Percentiles rank a stretch among this genome's conserved stretches.
Conservation (phyloP, 352 stramenopile genomes). For the Globisporangium camurandrum region DNA sequence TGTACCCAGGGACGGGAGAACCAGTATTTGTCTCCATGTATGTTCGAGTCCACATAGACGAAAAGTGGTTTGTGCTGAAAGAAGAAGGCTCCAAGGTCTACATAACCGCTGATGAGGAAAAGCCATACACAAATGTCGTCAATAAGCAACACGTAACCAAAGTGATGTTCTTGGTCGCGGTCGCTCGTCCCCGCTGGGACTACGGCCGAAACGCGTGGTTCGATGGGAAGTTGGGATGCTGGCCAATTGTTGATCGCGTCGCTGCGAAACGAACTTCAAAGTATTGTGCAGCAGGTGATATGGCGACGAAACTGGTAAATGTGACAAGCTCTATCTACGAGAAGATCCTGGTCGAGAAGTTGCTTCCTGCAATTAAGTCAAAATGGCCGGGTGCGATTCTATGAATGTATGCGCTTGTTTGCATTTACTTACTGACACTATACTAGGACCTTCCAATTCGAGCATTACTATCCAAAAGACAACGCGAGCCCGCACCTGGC, state of each 20-base stretch:
- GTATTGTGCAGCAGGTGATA: not conserved
- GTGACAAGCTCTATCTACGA: not conserved
- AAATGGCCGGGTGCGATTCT: not conserved
- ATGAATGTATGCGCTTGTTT: not conserved
- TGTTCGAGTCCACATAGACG: not conserved
- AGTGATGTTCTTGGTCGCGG: conserved; percentile 4
- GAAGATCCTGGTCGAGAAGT: not conserved
- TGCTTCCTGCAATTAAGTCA: not conserved
- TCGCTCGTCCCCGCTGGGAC: not conserved
- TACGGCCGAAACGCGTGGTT: not conserved
- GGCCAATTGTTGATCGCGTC: not conserved
- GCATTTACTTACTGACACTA: not conserved
- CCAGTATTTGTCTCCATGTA: not conserved
- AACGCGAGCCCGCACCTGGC: too few relatives aligned
- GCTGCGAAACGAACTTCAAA: not conserved
- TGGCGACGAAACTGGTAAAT: not conserved
- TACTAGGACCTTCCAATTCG: not conserved
- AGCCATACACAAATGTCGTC: not conserved
- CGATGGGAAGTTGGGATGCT: not conserved
- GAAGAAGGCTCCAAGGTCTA: not conserved
- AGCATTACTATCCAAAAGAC: conserved; percentile 4
- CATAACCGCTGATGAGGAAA: not conserved
- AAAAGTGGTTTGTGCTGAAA: not conserved
- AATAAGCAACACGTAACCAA: conserved; percentile 2
- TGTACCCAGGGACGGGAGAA: not conserved